phyloP scores from a whole-genome alignment of 495 filamentous ascomycete genomes.

The Xylaria sp. region DNA sequence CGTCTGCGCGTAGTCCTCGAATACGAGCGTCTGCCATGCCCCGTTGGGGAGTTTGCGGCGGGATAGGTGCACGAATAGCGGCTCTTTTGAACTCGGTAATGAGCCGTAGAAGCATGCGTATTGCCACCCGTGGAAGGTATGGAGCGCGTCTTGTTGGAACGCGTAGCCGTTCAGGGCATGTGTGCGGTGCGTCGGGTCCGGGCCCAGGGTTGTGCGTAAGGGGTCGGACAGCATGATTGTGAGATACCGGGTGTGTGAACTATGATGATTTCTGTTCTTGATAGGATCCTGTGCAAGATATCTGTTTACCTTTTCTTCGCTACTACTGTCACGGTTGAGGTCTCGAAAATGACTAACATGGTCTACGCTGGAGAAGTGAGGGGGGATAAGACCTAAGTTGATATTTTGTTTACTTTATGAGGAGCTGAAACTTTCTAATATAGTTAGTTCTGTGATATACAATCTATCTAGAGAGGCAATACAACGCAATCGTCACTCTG shows the following conservation, averaged over 20 bases:
- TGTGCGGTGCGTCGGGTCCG: conserved; percentile 45
- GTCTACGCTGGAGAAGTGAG: neutral
- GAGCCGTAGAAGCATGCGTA: conserved; percentile 54
- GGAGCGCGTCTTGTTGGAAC: conserved; percentile 53
- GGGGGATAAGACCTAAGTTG: neutral
- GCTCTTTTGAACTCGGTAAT: conserved; percentile 38
- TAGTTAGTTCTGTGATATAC: neutral
- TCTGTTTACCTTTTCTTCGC: neutral
- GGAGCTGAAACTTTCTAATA: neutral
- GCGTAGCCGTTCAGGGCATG: conserved; percentile 51
- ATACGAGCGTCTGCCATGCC: conserved; percentile 50
- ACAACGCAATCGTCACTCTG: neutral
- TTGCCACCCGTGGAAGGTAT: conserved; percentile 50
- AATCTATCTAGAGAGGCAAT: neutral
- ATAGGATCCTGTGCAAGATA: neutral
- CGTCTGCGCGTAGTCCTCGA: conserved; percentile 58
- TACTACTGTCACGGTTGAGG: too few species aligned
- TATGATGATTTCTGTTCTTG: neutral
- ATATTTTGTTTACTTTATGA: neutral
- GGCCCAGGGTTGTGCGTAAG: conserved; percentile 36
- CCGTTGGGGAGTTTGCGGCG: conserved; percentile 47
- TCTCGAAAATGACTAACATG: neutral
- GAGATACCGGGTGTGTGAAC: neutral
- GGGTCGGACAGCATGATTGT: conserved; percentile 20
- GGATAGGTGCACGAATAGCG: conserved; percentile 52